Base-by-base conservation (phyloP, 495 filamentous ascomycete species). In the Penicillium robsamsonii region DNA sequence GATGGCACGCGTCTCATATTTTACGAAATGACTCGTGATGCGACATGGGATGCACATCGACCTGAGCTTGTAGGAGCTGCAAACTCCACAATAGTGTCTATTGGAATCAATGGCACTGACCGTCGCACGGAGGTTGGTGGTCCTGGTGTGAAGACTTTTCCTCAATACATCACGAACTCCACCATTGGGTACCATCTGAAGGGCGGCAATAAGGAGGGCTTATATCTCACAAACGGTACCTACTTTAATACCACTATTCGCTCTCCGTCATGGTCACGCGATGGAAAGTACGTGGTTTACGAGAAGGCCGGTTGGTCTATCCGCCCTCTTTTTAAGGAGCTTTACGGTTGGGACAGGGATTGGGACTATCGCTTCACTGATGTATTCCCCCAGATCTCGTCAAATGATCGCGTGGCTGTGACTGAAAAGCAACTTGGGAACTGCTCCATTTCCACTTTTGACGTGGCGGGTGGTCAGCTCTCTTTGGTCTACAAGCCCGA, bases 341-440 rank as follows among this genome's bases (percentile, higher is more conserved):
- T 72, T 7, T 72, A 63, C 38, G 64, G 60, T 57, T 72, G 60
- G 60, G 64, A 72, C 37, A 13, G 18, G 2, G 64, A 69, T 20
- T 72, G 70, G 70, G 70, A 70, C 3, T 72, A 72, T 47, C 67
- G 65, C 9, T 72, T 70, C 59, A 72, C 59, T 9, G 67, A 72
- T 45, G 68, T 72, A 5, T 70, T 70, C 57, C 70, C 70, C 4
- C 67, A 66, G 25, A 53, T 62, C 18, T 61, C 57, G 10, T 44
- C 50, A 8, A 44, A 65, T 15, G 59, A 64, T 33, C 50, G 47
- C 10, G 44, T 70, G 2, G 68, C 63, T 46, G 62, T 69, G 11
- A 70, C 70, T 0, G 50, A 67, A 40, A 70, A 66, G 46, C 63
- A 67, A 27, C 61, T 67, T 15, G 70, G 67, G 50, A 64, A 67